A percentile compares a stretch with the other conserved stretches of the same genome.
phyloP scores from a whole-genome alignment of 2,329 filamentous ascomycete genomes.

The Aspergillus versicolor region DNA sequence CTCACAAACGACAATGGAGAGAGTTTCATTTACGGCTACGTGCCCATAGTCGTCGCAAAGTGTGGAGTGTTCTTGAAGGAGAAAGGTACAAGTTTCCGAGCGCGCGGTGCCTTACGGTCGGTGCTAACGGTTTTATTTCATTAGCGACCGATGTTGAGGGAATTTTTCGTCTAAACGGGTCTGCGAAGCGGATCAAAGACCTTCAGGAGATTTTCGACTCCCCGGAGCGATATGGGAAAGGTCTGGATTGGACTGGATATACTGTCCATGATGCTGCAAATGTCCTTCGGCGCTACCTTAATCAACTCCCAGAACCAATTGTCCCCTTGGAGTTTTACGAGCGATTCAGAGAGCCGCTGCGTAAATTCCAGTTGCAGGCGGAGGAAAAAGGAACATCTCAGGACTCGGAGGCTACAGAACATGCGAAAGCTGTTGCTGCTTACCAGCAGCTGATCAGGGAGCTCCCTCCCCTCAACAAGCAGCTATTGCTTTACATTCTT shows the following conservation, averaged over 20 bases:
- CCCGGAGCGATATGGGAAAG: constrained; percentile 92
- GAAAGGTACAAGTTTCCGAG: constrained; percentile 67
- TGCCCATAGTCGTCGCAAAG: constrained; percentile 97
- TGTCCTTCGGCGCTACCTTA: constrained; percentile 90
- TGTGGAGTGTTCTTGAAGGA: constrained; percentile 97
- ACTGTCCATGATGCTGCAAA: constrained; percentile 98
- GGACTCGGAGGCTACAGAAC: constrained; percentile 72
- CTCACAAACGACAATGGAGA: constrained; percentile 87
- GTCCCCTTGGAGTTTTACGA: constrained; percentile 93
- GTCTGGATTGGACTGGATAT: constrained; percentile 93
- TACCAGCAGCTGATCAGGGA: constrained; percentile 93
- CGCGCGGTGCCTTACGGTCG: not conserved
- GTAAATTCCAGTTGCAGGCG: constrained; percentile 66
- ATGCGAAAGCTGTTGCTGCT: constrained; percentile 70
- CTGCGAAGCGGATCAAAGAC: constrained; percentile 97
- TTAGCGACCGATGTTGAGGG: constrained; percentile 90
- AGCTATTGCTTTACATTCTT: constrained; percentile 91
- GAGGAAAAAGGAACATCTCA: constrained; percentile 67
- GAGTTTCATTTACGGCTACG: constrained; percentile 97
- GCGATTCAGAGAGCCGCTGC: constrained; percentile 80
- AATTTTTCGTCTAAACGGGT: constrained; percentile 93
- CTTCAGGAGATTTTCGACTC: constrained; percentile 90
- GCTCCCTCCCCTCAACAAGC: constrained; percentile 86
- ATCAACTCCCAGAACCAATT: constrained; percentile 93
- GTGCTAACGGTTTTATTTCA: not conserved